Percentiles rank a stretch among this genome's conserved stretches.
Conservation (phyloP, 78 protist species). For the Goniomonas avonlea region DNA sequence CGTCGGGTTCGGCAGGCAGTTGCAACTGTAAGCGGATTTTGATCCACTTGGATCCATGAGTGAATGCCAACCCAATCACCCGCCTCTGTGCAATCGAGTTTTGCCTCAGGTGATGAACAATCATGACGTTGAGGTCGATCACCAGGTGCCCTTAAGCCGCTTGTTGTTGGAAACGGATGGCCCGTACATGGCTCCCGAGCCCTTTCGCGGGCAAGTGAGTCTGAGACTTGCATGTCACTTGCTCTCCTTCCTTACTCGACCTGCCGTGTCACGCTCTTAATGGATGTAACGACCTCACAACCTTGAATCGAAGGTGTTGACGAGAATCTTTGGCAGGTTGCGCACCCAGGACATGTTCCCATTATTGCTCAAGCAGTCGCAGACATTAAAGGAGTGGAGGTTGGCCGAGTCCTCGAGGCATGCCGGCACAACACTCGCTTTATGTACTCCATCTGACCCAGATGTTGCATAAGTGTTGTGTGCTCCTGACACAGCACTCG, state of each 20-base stretch:
- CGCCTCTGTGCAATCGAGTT: no score
- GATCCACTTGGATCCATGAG: no score
- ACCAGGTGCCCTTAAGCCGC: no score
- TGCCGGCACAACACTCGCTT: neutral
- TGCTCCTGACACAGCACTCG: no score
- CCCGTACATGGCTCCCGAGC: constrained; percentile 72
- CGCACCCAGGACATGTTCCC: constrained; percentile 71
- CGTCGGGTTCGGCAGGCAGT: no score
- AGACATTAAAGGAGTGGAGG: constrained; percentile 17
- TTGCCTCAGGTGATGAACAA: no score
- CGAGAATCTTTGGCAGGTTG: constrained; percentile 26
- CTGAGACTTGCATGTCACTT: neutral
- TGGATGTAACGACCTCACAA: neutral
- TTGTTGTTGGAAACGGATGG: constrained; percentile 72
- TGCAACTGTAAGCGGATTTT: no score
- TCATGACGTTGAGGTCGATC: no score
- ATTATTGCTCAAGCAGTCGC: constrained; percentile 54
- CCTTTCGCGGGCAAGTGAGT: constrained; percentile 42
- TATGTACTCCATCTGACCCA: neutral
- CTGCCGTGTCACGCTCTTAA: neutral
- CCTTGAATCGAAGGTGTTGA: neutral
- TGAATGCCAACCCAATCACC: no score
- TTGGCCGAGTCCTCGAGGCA: constrained; percentile 21
- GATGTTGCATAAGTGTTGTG: no score
- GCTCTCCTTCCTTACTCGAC: neutral